Evolutionary conservation across 805 yeast genomes (phyloP).

Genomic region (baker's yeast (Saccharomyces cerevisiae)): DNA sequence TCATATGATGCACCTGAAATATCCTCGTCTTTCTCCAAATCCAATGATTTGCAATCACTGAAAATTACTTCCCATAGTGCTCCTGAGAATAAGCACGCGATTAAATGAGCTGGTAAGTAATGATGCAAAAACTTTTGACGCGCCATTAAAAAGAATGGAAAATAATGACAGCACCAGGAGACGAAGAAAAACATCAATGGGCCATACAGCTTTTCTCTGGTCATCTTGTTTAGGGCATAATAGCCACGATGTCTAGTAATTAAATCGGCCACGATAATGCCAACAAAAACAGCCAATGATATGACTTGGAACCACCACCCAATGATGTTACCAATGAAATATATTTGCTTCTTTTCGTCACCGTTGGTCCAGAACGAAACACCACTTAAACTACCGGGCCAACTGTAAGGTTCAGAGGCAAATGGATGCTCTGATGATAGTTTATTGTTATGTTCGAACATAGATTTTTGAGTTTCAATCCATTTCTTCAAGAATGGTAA

Average conservation of each 20-base stretch:
- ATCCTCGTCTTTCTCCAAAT: slow-evolving; percentile 31
- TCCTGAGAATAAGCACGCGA: slow-evolving; percentile 77
- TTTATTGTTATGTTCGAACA: slow-evolving; percentile 90
- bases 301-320: slow-evolving; percentile 85
- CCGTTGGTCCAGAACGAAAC: slow-evolving; percentile 92
- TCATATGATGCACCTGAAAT: slow-evolving; percentile 20
- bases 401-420: slow-evolving; percentile 81
- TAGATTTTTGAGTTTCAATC: slow-evolving; percentile 76
- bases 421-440: slow-evolving; percentile 86
- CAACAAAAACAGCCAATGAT: slow-evolving; percentile 53
- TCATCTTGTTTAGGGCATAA: slow-evolving; percentile 45
- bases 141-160: slow-evolving; percentile 85
- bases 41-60: slow-evolving; percentile 42
- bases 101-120: slow-evolving; percentile 88
- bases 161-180: slow-evolving; percentile 85
- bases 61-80: slow-evolving; percentile 71
- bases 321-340: slow-evolving; percentile 78
- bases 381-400: slow-evolving; percentile 88
- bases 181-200: slow-evolving; percentile 75
- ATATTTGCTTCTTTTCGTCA: slow-evolving; percentile 64
- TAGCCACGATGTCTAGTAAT: slow-evolving; percentile 66
- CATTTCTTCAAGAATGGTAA: slow-evolving; percentile 79
- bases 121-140: slow-evolving; percentile 93
- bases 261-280: slow-evolving; percentile 65
- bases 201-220: slow-evolving; percentile 66